A percentile compares a stretch with the other conserved stretches of the same genome.
Conservation (phyloP, 768 basidiomycete genomes). For the Dentipellis fragilis region DNA sequence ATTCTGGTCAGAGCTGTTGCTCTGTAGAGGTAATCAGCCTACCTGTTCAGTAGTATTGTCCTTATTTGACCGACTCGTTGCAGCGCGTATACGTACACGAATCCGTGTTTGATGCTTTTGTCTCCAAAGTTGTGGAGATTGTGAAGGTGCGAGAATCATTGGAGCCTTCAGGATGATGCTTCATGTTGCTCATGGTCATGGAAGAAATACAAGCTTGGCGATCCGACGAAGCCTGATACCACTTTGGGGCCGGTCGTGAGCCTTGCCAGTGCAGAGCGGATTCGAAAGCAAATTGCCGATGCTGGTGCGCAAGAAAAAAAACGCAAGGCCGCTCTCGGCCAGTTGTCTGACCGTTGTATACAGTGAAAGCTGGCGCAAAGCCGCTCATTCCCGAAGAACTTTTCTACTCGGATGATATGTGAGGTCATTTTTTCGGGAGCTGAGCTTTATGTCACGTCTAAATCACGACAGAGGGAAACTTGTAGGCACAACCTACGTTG, state of each 20-base stretch:
- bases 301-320: slow-evolving; percentile 46
- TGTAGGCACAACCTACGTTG: slow-evolving; percentile 71
- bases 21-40: slow-evolving; percentile 60
- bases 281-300: slow-evolving; percentile 78
- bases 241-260: slow-evolving; percentile 93
- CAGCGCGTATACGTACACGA: slow-evolving; percentile 94
- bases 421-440: slow-evolving; percentile 16
- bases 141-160: slow-evolving; percentile 44
- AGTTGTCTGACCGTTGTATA: neutral
- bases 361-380: slow-evolving; percentile 73
- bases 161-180: neutral
- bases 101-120: slow-evolving; percentile 69
- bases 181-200: neutral
- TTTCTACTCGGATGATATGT: slow-evolving; percentile 64
- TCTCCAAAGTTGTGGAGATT: slow-evolving; percentile 58
- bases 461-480: slow-evolving; percentile 1
- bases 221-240: slow-evolving; percentile 64
- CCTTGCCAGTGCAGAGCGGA: slow-evolving; percentile 72
- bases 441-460: neutral
- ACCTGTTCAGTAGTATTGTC: neutral
- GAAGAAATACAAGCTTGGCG: slow-evolving; percentile 77
- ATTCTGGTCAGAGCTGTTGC: slow-evolving; percentile 97
- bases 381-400: slow-evolving; percentile 57
- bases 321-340: neutral
- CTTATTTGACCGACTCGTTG: neutral